phyloP scores from a whole-genome alignment of 225 moss, liverwort and hornwort species.

The Asterella californica region DNA sequence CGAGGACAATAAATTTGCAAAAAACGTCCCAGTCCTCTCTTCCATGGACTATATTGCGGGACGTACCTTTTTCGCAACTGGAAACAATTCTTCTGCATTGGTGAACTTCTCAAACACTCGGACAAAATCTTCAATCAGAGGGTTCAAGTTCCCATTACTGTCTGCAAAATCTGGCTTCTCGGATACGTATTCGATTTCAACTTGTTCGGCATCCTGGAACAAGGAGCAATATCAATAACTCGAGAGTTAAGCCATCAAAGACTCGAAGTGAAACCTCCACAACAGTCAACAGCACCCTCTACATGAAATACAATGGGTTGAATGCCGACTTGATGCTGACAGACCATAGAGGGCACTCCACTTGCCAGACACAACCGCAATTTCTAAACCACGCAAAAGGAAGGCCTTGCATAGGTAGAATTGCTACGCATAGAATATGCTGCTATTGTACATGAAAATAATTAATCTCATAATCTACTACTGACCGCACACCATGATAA shows the following conservation, averaged over 20 bases:
- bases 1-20: background rate
- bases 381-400: no score
- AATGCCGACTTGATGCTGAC: background rate
- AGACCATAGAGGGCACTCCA: background rate
- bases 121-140: conserved; percentile 78
- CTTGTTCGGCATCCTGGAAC: conserved; percentile 61
- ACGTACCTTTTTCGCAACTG: conserved; percentile 57
- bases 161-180: conserved; percentile 88
- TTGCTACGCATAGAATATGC: background rate
- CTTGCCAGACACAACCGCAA: no score
- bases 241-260: background rate
- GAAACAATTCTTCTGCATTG: conserved; percentile 74
- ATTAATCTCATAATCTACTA: background rate
- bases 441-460: background rate
- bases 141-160: conserved; percentile 68
- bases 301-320: background rate
- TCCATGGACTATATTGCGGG: background rate
- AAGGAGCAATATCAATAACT: background rate
- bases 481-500: background rate
- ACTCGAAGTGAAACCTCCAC: background rate
- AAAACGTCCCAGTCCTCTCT: background rate
- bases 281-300: background rate
- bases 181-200: conserved; percentile 88
- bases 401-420: background rate
- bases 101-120: conserved; percentile 87